Evolutionary conservation across 805 yeast species (phyloP).

Genomic region (Pichia heedii): DNA sequence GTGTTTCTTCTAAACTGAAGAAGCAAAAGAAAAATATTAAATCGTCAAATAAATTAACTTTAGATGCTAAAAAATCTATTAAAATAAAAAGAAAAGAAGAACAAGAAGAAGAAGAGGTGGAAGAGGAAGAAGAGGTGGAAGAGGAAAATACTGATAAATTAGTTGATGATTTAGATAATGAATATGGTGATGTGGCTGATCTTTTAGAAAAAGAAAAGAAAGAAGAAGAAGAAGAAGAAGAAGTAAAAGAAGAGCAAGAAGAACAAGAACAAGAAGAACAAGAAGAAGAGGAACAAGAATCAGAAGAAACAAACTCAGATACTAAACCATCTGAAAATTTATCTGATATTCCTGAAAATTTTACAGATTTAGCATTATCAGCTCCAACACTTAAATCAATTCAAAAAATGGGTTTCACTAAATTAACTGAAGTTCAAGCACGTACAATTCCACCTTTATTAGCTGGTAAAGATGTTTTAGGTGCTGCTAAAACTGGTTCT

Average conservation of each 20-base stretch:
- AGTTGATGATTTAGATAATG: constrained; percentile 46
- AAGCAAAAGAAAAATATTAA: not conserved
- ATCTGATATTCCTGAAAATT: constrained; percentile 22
- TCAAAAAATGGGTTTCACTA: constrained; percentile 78
- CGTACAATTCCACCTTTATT: constrained; percentile 93
- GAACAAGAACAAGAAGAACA: constrained; percentile 22
- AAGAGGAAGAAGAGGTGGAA: constrained; percentile 1
- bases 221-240: constrained; percentile 28
- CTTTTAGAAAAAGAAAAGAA: constrained; percentile 32
- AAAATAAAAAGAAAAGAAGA: constrained; percentile 2
- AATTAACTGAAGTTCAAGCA: constrained; percentile 91
- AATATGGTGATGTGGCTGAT: constrained; percentile 49
- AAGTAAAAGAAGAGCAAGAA: constrained; percentile 19
- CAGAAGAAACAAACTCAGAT: constrained; percentile 9
- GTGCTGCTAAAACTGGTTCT: constrained; percentile 99
- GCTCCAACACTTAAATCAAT: constrained; percentile 78
- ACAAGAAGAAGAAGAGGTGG: not conserved
- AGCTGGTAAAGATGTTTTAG: constrained; percentile 95
- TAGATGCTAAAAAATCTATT: not conserved
- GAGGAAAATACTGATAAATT: constrained; percentile 30
- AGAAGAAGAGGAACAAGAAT: constrained; percentile 13
- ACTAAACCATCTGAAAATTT: not conserved
- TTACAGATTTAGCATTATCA: constrained; percentile 56
- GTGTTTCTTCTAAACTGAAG: not conserved
- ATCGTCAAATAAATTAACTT: not conserved